These are phyloP conservation scores for Mycena rebaudengoi DNA, from an alignment of 768 basidiomycete genomes.

Conservation along the genomic window DNA sequence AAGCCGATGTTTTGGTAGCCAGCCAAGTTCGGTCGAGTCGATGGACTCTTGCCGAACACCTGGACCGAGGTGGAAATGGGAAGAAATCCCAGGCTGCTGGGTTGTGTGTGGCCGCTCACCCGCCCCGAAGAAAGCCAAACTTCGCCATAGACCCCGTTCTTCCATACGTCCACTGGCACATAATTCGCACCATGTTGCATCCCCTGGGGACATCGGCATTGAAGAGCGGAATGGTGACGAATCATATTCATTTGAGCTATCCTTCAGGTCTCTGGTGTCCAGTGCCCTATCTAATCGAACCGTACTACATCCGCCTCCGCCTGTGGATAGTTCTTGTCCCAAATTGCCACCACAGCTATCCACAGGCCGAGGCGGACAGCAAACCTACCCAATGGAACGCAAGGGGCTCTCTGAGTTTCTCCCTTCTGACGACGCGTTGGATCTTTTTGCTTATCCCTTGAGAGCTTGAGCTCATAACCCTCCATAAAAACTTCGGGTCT, in stretches of 20 bases:
- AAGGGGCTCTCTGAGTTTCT: conserved; percentile 11
- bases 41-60: not conserved
- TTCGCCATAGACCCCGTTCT: not conserved
- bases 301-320: conserved; percentile 4
- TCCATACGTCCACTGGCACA: not conserved
- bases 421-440: conserved; percentile 58
- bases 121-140: conserved; percentile 7
- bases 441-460: conserved; percentile 56
- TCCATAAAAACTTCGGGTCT: conserved; percentile 13
- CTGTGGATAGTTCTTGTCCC: not conserved
- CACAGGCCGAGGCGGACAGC: too few relatives aligned
- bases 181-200: too few relatives aligned
- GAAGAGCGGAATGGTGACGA: too few relatives aligned
- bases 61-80: conserved; percentile 54
- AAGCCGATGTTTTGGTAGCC: conserved; percentile 50
- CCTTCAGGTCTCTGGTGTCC: conserved; percentile 25
- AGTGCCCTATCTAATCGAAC: conserved; percentile 23
- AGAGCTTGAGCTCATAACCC: too few relatives aligned
- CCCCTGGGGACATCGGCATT: too few relatives aligned
- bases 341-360: not conserved
- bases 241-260: conserved; percentile 5
- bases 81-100: conserved; percentile 55
- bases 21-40: not conserved
- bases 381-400: too few relatives aligned
- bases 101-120: conserved; percentile 32